Conservation (phyloP, 805 yeast species). For the Myxozyma geophila region DNA sequence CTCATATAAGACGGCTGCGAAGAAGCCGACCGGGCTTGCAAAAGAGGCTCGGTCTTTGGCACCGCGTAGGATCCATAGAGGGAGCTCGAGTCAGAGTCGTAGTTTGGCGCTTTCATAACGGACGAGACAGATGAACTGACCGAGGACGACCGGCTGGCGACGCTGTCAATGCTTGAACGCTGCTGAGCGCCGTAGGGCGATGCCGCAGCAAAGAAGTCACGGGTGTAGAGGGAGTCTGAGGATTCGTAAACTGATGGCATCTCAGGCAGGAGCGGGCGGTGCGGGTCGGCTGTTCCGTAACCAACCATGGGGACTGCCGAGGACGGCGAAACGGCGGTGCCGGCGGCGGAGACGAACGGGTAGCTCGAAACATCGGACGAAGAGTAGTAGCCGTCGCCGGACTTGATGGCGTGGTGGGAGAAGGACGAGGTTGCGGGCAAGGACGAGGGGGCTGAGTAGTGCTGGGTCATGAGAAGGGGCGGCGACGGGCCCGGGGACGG, state of each 20-base stretch:
- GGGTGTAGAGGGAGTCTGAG: slow-evolving; percentile 7
- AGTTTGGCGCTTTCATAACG: not conserved
- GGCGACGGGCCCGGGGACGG: slow-evolving; percentile 10
- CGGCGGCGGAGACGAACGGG: no score
- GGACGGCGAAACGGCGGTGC: no score
- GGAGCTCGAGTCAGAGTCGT: slow-evolving; percentile 12
- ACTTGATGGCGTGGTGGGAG: not conserved
- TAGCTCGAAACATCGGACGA: not conserved
- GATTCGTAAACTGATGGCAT: slow-evolving; percentile 7
- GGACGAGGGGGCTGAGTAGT: not conserved
- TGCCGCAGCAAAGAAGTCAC: slow-evolving; percentile 14
- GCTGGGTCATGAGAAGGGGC: not conserved
- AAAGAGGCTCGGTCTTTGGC: not conserved
- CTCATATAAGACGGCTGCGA: not conserved
- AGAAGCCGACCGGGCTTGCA: not conserved
- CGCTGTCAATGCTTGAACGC: not conserved
- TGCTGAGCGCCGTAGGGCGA: slow-evolving; percentile 1
- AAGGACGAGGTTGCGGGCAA: not conserved
- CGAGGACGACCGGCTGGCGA: slow-evolving; percentile 3
- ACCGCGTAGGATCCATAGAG: not conserved
- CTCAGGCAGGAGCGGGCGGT: slow-evolving; percentile 3
- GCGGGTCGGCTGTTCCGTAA: slow-evolving; percentile 1
- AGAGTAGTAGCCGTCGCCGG: not conserved
- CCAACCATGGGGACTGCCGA: not conserved
- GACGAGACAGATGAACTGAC: slow-evolving; percentile 2